Percentiles rank a stretch among this genome's conserved stretches.
Conservation (phyloP, 768 basidiomycete species). For the Lentinula sp. region DNA sequence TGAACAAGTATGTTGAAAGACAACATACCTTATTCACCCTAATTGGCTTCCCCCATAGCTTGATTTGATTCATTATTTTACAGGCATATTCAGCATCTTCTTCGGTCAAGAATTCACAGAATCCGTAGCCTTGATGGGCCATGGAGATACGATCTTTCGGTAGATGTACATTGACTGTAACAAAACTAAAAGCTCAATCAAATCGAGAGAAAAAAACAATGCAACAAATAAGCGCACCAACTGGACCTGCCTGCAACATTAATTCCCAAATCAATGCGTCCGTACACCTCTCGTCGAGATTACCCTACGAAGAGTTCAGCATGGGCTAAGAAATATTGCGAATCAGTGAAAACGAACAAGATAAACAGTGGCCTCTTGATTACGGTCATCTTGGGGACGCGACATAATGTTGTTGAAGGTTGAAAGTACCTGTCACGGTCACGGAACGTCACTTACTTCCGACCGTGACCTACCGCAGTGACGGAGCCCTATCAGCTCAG, state of each 20-base stretch:
- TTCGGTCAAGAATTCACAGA: constrained; percentile 98
- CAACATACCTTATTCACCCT: constrained; percentile 91
- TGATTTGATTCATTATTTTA: constrained; percentile 99
- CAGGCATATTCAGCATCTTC: constrained; percentile 99
- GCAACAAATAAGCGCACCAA: constrained; percentile 54
- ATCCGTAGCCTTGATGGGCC: constrained; percentile 98
- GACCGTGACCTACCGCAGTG: no score
- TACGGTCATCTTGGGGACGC: constrained; percentile 81
- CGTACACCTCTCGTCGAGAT: constrained; percentile 90
- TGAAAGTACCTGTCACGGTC: neutral
- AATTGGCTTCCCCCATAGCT: constrained; percentile 97
- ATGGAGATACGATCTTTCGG: constrained; percentile 98
- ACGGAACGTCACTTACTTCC: neutral
- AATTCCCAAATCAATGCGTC: constrained; percentile 97
- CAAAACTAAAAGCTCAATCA: neutral
- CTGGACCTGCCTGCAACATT: constrained; percentile 98
- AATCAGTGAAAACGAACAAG: constrained; percentile 37
- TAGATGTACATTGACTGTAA: constrained; percentile 89
- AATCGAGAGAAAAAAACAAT: neutral
- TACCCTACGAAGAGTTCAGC: constrained; percentile 55
- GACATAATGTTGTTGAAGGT: constrained; percentile 32
- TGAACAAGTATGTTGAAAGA: constrained; percentile 12
- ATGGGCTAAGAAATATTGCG: neutral
- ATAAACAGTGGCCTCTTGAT: constrained; percentile 89
- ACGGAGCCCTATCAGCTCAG: no score